Base-by-base conservation (phyloP, 257 asterid genomes). In the Pogostemon cablin region DNA sequence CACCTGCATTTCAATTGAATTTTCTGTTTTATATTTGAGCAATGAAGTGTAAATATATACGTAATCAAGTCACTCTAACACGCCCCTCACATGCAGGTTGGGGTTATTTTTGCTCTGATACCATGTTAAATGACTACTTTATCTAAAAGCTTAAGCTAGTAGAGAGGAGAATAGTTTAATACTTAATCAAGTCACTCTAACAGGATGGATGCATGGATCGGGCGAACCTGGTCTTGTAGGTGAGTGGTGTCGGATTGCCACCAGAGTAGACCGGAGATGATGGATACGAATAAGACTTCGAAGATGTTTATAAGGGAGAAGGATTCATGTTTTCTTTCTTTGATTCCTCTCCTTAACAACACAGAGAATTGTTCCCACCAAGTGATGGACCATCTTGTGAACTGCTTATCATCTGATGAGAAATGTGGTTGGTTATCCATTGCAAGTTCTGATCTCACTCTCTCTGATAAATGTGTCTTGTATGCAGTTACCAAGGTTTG, bases 281-380 rank as follows among this genome's bases (percentile, higher is more conserved):
- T n/a, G 4, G 96, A 75, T 7, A 84, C 86, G 0, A 46, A 55
- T 2, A 88, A 10, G 6, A 93, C 90, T 48, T 93, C 90, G 3
- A 68, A 77, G 12, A 87, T 79, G 77, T 82, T 86, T 57, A 89
- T 79, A 25, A 43, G 66, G 7, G 97, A 86, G 75, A 93, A 91
- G 15, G 96, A 64, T 6, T 89, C 90, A 6, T 87, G 96, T 74
- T 67, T 86, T 72, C 97, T 72, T 73, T 91, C 96, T 66, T 91
- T 91, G 58, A 91, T 57, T 2, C 96, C 96, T 78, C 99, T 69
- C 48, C 75, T 68, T 5, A 89, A 68, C 78, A 93, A 56, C 12
- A 93, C 92, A 0, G 84, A 75, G 60, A 86, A 91, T 53, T 93
- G 95, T 4, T 78, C 78, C 91, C 87, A 84, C 97, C 97, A 93